Evolutionary conservation across 192 early-diverging fungal genomes (phyloP), one percentile per base, ranked within the genome.

Genomic region (Podila epigama): DNA sequence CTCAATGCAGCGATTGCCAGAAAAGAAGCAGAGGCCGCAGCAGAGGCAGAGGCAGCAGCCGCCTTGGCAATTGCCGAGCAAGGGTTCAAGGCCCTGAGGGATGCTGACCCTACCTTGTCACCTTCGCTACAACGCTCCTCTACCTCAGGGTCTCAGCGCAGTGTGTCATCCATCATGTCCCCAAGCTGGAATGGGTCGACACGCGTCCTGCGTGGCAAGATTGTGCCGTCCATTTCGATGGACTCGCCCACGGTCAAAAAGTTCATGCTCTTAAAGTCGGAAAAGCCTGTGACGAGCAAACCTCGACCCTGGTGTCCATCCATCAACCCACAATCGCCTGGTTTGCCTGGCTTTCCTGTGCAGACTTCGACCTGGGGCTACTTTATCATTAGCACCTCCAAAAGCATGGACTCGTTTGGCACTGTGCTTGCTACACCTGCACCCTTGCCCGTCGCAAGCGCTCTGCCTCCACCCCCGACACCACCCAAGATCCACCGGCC

Each of bases 261-360:
- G 54, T 75, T 37, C 36, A 67, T 75, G 71, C 34, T 67, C 2
- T 34, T 75, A 32, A 68, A 67, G 44, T 61, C 58, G 5, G 71
- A 75, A 33, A 59, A 66, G 41, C 70, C 70, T 8, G 22, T 11
- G 2, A 67, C 58, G 64, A 22, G 28, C 4, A 67, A 63, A 18
- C 71, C 71, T 18, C 59, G 71, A 11, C 64, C 64, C 37, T 75
- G 71, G 71, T 75, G 71, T 20, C 71, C 71, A 13, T 63, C 64
- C 4, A 59, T 59, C 33, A 63, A 25, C 28, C 15, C 36, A 1
- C 9, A 51, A 12, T 75, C 71, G 5, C 64, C 71, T 12, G 54
- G 71, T 18, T 32, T 75, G 71, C 71, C 71, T 34, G 71, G 71
- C 2, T 75, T 75, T 22, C 71, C 71, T 1, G 4, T 67, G 51